A percentile compares a stretch with the other conserved stretches of the same genome.
Evolutionary conservation across 2,329 filamentous ascomycete species (phyloP).

Genomic region (Fusarium sp.): DNA sequence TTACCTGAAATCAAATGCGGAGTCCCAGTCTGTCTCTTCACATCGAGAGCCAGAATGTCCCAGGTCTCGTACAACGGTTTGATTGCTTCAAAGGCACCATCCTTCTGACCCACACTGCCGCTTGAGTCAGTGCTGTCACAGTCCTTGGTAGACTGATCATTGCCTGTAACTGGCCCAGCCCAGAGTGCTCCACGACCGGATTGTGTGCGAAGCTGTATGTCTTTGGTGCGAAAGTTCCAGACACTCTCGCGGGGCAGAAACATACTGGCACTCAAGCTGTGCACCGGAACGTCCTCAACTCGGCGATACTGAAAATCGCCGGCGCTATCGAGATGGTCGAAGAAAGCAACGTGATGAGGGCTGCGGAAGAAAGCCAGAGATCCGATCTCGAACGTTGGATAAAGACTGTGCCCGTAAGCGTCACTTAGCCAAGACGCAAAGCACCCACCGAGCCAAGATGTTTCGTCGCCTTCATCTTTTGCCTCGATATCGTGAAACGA

Average conservation of each 20-base stretch:
- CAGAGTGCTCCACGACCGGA: slow-evolving; percentile 36
- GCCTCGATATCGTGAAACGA: slow-evolving; percentile 21
- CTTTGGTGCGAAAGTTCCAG: slow-evolving; percentile 63
- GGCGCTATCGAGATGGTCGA: slow-evolving; percentile 62
- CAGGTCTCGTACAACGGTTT: slow-evolving; percentile 53
- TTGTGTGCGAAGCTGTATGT: slow-evolving; percentile 25
- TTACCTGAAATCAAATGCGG: slow-evolving; percentile 55
- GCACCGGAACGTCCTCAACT: slow-evolving; percentile 63
- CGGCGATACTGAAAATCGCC: slow-evolving; percentile 64
- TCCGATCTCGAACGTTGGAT: slow-evolving; percentile 68
- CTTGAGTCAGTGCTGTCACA: slow-evolving; percentile 28
- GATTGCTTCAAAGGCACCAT: slow-evolving; percentile 43
- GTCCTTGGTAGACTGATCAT: slow-evolving; percentile 41
- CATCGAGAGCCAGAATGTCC: slow-evolving; percentile 56
- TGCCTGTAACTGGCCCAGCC: slow-evolving; percentile 46
- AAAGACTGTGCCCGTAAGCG: slow-evolving; percentile 64
- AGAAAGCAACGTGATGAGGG: slow-evolving; percentile 61
- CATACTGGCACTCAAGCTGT: slow-evolving; percentile 68
- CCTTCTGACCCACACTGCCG: slow-evolving; percentile 14
- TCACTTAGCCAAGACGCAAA: slow-evolving; percentile 53
- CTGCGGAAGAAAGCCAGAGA: slow-evolving; percentile 65
- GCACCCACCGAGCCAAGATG: slow-evolving; percentile 47
- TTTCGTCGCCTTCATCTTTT: slow-evolving; percentile 30
- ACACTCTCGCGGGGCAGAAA: slow-evolving; percentile 65
- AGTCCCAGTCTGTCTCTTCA: slow-evolving; percentile 54